Conservation (phyloP, 2,329 filamentous ascomycete genomes). For the Harringtonia aguacate region DNA sequence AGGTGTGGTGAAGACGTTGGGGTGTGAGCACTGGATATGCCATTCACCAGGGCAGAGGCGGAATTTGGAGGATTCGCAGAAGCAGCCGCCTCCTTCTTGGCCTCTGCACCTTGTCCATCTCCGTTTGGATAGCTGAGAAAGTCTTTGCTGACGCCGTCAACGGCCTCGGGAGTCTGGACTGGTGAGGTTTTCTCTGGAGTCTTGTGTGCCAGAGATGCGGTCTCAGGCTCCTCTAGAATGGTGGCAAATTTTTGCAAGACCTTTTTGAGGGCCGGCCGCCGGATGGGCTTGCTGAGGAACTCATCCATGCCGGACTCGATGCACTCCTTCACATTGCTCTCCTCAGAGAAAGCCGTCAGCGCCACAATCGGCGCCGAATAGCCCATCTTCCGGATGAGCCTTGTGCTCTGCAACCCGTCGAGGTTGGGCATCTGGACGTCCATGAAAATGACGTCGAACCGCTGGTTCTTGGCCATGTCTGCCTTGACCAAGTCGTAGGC, state of each 20-base stretch:
- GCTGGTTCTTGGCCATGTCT: constrained; percentile 61
- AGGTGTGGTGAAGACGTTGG: not conserved
- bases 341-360: constrained; percentile 80
- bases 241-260: constrained; percentile 77
- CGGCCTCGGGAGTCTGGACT: not conserved
- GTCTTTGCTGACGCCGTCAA: not conserved
- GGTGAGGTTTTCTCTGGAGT: constrained; percentile 17
- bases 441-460: constrained; percentile 90
- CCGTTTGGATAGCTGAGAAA: not conserved
- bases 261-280: constrained; percentile 74
- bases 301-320: constrained; percentile 89
- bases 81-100: not conserved
- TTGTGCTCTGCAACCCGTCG: constrained; percentile 78
- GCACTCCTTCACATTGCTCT: constrained; percentile 77
- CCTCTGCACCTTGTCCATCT: not conserved
- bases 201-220: constrained; percentile 21
- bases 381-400: constrained; percentile 74
- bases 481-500: constrained; percentile 78
- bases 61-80: not conserved
- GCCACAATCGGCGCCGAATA: constrained; percentile 85
- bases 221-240: constrained; percentile 60
- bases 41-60: not conserved
- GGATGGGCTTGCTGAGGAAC: constrained; percentile 69
- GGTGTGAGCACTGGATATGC: constrained; percentile 1
- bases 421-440: constrained; percentile 93